A percentile compares a stretch with the other conserved stretches of the same genome.
Conservation (phyloP, 768 basidiomycete species). For the Leucosporidium yakuticum region DNA sequence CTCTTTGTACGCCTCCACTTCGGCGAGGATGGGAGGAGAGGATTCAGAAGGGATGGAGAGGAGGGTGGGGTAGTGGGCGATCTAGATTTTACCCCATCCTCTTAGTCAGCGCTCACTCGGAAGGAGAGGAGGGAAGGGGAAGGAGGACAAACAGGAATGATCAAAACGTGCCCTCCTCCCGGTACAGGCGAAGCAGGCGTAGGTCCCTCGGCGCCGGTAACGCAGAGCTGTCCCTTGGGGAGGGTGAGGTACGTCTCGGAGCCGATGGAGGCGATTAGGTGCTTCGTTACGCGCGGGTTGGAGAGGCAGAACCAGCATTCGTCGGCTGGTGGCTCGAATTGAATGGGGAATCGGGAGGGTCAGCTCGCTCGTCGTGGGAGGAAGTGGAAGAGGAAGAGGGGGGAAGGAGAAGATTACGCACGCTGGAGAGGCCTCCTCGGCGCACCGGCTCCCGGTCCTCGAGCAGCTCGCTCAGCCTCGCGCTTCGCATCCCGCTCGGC, state of each 20-base stretch:
- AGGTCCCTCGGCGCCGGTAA: conserved; percentile 56
- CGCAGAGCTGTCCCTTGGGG: conserved; percentile 83
- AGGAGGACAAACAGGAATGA: conserved; percentile 58
- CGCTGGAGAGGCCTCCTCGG: conserved; percentile 74
- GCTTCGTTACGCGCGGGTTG: conserved; percentile 89
- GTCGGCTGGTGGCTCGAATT: conserved; percentile 54
- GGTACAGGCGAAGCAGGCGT: conserved; percentile 54
- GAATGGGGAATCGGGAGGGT: background rate
- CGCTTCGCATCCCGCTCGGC: conserved; percentile 41
- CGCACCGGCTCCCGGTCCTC: conserved; percentile 45
- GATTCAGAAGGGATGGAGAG: conserved; percentile 73
- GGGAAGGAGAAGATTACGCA: conserved; percentile 45
- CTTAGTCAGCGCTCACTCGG: background rate
- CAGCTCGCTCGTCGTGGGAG: background rate
- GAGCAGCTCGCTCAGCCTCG: conserved; percentile 47
- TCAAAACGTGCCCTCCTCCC: conserved; percentile 91
- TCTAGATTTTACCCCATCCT: conserved; percentile 38
- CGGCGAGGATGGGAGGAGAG: conserved; percentile 64
- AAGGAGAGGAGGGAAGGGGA: background rate
- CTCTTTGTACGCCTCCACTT: conserved; percentile 74
- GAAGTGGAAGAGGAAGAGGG: background rate
- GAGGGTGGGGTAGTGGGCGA: conserved; percentile 86
- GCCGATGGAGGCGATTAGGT: conserved; percentile 91
- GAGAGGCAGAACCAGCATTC: conserved; percentile 99
- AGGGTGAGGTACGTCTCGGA: conserved; percentile 87